Base-by-base conservation (phyloP, 805 yeast genomes). In the Debaryomyces castellii region DNA sequence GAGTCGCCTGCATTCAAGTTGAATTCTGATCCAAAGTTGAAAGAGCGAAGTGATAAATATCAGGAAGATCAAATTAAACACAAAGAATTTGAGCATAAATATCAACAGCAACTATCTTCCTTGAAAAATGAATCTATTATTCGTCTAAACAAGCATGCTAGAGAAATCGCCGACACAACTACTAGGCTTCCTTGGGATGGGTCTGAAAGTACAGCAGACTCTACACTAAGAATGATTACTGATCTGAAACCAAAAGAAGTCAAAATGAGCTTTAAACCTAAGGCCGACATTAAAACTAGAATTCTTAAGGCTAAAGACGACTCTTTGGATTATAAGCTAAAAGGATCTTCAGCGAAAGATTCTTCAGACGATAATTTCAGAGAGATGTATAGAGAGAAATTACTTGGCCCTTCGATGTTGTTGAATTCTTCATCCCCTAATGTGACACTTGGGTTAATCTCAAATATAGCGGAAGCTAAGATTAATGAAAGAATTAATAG, bases 391-490 rank as follows among this genome's bases (percentile, higher is more conserved):
- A 76, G 75, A 32, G 94, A 87, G 58, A 66, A 82, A 45, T 72
- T 87, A 21, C 58, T 80, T 7, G 85, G 87, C 0, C 85, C 86
- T 0, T 63, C 77, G 11, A 71, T 75, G 66, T 63, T 81, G 11
- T 41, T 63, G n/a, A 62, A 72, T 22, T 62, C 71, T 8, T 66
- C 73, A 20, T 63, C 74, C 3, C 68, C 77, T 23, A 57, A 73
- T 0, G 58, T 76, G 0, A 64, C 78, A 4, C 65, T 79, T 40
- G 83, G 79, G 25, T 60, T 80, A 47, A 78, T 86, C 22, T 78
- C 75, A 38, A 78, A 89, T 0, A 54, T 89, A 41, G 96, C 96
- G 0, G 89, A 86, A 54, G 81, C 83, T 30, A 71, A 81, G 40
- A 88, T 90, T 22, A 89, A 83, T 54, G 90, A 88, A 16, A 55